A percentile compares a stretch with the other conserved stretches of the same genome.
phyloP scores from a whole-genome alignment of 176 grass and related monocot species.

The Olyra latifolia region DNA sequence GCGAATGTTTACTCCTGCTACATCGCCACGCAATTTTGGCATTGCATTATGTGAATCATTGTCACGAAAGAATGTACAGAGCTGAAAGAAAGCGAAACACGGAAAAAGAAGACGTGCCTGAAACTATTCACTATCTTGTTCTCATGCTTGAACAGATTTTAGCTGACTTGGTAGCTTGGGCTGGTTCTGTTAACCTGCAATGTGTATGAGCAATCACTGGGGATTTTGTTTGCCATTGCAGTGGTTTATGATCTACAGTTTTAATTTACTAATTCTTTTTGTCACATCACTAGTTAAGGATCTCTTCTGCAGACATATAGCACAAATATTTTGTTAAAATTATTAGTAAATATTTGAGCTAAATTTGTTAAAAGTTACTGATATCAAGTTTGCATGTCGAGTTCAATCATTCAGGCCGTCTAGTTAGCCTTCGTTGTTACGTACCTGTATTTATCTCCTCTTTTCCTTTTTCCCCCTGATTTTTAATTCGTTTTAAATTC shows the following conservation, averaged over 20 bases:
- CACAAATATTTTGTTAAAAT: background rate
- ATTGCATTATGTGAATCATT: conserved; percentile 24
- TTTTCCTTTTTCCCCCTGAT: background rate
- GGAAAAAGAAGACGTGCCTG: background rate
- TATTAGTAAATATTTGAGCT: too few relatives aligned
- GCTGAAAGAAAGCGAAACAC: background rate
- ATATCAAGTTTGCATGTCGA: too few relatives aligned
- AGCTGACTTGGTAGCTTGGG: background rate
- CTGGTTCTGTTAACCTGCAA: background rate
- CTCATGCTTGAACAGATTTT: background rate
- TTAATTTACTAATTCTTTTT: background rate
- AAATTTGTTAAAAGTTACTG: too few relatives aligned
- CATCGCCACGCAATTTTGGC: background rate
- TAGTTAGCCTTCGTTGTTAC: background rate
- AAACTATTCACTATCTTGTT: background rate
- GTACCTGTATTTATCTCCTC: background rate
- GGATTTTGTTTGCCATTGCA: background rate
- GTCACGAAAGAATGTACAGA: background rate
- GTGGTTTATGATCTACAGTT: background rate
- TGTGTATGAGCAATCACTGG: background rate
- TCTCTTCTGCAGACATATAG: background rate
- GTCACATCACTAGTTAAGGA: background rate
- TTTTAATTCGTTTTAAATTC: background rate
- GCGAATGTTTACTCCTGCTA: background rate
- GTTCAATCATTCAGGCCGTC: background rate